These are phyloP conservation scores for Hymenoscyphus occultus DNA, from an alignment of 2,329 filamentous ascomycete genomes.

Conservation along the genomic window DNA sequence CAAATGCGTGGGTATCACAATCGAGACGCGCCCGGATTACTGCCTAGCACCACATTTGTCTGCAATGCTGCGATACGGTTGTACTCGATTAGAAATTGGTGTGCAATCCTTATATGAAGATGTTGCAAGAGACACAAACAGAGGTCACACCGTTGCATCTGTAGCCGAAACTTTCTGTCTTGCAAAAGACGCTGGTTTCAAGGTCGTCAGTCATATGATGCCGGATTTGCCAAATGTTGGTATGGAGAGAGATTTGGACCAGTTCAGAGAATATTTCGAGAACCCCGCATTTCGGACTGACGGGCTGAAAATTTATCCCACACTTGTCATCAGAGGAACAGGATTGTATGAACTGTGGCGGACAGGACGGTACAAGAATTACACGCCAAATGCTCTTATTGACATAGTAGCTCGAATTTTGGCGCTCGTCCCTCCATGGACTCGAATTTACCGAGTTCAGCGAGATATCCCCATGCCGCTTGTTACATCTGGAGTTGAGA, in stretches of 20 bases:
- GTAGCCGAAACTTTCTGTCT: conserved; percentile 96
- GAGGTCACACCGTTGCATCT: conserved; percentile 91
- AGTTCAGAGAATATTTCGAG: conserved; percentile 97
- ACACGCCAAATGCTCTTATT: conserved; percentile 94
- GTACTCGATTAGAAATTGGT: conserved; percentile 88
- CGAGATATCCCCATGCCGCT: conserved; percentile 99
- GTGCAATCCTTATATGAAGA: conserved; percentile 98
- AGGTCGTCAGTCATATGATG: conserved; percentile 99
- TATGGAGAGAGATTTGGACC: conserved; percentile 95
- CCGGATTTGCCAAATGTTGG: conserved; percentile 96
- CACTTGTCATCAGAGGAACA: conserved; percentile 92
- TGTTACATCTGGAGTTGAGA: conserved; percentile 97
- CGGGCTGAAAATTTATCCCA: conserved; percentile 96
- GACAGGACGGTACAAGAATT: conserved; percentile 96
- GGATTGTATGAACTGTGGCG: conserved; percentile 97
- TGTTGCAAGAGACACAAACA: conserved; percentile 95
- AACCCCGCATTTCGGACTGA: conserved; percentile 95
- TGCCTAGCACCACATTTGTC: conserved; percentile 93
- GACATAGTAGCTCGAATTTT: conserved; percentile 96
- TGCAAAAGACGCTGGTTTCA: conserved; percentile 98
- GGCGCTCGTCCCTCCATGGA: conserved; percentile 94
- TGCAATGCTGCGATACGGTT: conserved; percentile 96
- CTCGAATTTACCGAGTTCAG: conserved; percentile 96
- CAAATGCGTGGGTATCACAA: conserved; percentile 98
- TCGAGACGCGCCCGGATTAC: conserved; percentile 96